Conservation (phyloP, 2,329 filamentous ascomycete genomes). For the Neonectria hederae region DNA sequence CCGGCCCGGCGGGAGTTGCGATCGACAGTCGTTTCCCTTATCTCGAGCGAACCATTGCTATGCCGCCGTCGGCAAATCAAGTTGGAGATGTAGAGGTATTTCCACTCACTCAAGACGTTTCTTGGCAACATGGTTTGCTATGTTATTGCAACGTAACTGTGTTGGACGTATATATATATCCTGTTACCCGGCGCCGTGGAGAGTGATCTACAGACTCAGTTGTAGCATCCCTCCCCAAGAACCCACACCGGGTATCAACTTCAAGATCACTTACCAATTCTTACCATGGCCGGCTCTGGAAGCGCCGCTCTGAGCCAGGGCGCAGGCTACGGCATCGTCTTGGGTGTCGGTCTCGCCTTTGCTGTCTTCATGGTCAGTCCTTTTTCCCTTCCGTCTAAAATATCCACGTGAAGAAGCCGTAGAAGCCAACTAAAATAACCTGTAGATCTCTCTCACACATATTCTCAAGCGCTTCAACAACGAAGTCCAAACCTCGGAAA, state of each 20-base stretch:
- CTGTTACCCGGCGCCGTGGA: background rate
- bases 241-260: background rate
- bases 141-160: background rate
- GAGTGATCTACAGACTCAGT: background rate
- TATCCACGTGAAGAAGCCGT: background rate
- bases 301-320: conserved; percentile 59
- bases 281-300: conserved; percentile 19
- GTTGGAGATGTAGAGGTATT: background rate
- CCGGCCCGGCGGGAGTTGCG: background rate
- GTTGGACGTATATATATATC: background rate
- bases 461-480: conserved; percentile 68
- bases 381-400: background rate
- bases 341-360: conserved; percentile 78
- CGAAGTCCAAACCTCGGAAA: conserved; percentile 88
- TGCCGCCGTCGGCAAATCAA: background rate
- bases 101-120: background rate
- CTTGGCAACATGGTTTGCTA: background rate
- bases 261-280: background rate
- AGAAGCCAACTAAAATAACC: background rate
- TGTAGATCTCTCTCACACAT: conserved; percentile 72
- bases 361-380: conserved; percentile 70
- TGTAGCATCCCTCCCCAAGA: background rate
- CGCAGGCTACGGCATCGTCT: conserved; percentile 79
- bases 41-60: background rate
- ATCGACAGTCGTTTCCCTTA: background rate